phyloP scores from a whole-genome alignment of 192 early-diverging fungal species.

The Linderina pennispora region DNA sequence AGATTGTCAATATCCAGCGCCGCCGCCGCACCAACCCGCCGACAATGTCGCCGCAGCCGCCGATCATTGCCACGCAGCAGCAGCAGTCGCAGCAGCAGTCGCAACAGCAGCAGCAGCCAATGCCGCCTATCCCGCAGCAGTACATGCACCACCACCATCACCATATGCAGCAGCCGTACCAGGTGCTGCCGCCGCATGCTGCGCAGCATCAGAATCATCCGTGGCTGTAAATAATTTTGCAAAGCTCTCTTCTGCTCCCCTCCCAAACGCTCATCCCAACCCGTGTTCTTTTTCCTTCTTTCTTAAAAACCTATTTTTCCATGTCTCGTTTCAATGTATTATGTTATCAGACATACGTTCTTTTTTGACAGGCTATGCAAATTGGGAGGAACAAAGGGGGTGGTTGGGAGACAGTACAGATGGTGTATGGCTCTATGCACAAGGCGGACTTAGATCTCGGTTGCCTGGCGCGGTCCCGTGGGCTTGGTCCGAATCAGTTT shows the following conservation, averaged over 20 bases:
- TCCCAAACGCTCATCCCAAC: too few relatives aligned
- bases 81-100: slow-evolving; percentile 9
- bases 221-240: too few relatives aligned
- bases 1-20: slow-evolving; percentile 42
- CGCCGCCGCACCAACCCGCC: slow-evolving; percentile 41
- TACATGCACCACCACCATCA: slow-evolving; percentile 1
- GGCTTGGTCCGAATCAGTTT: too few relatives aligned
- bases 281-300: not conserved
- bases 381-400: not conserved
- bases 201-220: too few relatives aligned
- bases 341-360: too few relatives aligned
- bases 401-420: too few relatives aligned
- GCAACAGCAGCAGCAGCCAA: slow-evolving; percentile 5
- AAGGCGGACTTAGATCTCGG: too few relatives aligned
- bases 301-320: not conserved
- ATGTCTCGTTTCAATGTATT: not conserved
- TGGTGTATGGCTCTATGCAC: too few relatives aligned
- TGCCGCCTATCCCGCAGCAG: not conserved
- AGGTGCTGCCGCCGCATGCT: too few relatives aligned
- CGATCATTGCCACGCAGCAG: slow-evolving; percentile 3
- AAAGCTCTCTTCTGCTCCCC: too few relatives aligned
- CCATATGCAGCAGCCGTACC: not conserved
- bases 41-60: slow-evolving; percentile 23
- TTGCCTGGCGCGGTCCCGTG: too few relatives aligned
- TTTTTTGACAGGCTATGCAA: not conserved